These are phyloP conservation scores for Sphaerobolus stellatus DNA, from an alignment of 1,284 basidiomycete species.

Conservation along the genomic window DNA sequence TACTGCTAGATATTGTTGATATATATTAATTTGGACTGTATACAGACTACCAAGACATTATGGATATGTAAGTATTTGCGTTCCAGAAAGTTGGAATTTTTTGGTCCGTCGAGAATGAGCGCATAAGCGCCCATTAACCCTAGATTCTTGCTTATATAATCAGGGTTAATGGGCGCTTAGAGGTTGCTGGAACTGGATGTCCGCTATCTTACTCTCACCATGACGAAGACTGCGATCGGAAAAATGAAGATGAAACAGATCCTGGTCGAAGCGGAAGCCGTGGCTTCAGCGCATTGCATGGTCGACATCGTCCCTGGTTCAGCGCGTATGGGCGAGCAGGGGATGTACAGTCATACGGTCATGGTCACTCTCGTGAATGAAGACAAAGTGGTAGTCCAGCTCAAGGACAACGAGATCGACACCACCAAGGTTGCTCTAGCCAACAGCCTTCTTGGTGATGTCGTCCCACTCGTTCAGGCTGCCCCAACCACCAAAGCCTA, in stretches of 20 bases:
- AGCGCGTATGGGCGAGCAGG: not conserved
- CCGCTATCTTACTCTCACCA: not conserved
- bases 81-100: no score
- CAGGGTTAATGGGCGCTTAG: no score
- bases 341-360: not conserved
- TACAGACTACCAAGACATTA: no score
- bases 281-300: not conserved
- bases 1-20: no score
- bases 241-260: not conserved
- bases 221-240: not conserved
- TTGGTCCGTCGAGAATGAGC: no score
- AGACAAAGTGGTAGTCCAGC: not conserved
- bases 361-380: not conserved
- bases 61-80: no score
- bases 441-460: not conserved
- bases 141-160: no score
- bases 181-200: no score
- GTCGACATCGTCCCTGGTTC: not conserved
- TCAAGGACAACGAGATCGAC: constrained; percentile 1
- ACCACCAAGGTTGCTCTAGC: not conserved
- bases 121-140: no score
- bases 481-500: not conserved
- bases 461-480: not conserved
- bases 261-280: not conserved
- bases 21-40: no score